Conservation (phyloP, 176 grass and related monocot genomes). For the Raddia guianensis region DNA sequence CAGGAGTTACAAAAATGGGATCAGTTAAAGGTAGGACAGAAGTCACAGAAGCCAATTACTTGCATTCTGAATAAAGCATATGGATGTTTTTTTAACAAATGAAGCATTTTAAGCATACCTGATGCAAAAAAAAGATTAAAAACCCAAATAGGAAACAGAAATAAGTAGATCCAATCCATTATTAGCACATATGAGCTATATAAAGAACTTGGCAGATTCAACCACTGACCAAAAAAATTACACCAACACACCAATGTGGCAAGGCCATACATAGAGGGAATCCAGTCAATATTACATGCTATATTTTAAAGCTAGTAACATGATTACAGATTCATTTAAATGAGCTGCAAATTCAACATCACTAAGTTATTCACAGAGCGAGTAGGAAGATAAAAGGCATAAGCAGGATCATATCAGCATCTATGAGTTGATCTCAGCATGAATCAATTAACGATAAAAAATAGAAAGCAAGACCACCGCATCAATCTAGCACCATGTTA, state of each 20-base stretch:
- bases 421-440: slow-evolving; percentile 4
- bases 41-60: neutral
- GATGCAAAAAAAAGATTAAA: neutral
- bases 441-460: neutral
- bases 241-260: neutral
- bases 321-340: neutral
- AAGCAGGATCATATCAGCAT: slow-evolving; percentile 33
- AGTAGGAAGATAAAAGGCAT: neutral
- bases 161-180: neutral
- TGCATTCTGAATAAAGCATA: neutral
- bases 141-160: neutral
- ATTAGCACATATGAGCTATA: neutral
- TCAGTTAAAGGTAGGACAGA: neutral
- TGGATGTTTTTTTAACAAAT: neutral
- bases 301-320: slow-evolving; percentile 28
- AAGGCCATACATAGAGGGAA: neutral
- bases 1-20: neutral
- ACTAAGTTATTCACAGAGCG: neutral
- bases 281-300: neutral
- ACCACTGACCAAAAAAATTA: neutral
- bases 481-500: slow-evolving; percentile 39
- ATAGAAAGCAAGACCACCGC: slow-evolving; percentile 23
- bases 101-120: neutral
- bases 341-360: slow-evolving; percentile 2
- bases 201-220: neutral